phyloP scores from a whole-genome alignment of 2,329 filamentous ascomycete genomes.

The Xylogone sp. region DNA sequence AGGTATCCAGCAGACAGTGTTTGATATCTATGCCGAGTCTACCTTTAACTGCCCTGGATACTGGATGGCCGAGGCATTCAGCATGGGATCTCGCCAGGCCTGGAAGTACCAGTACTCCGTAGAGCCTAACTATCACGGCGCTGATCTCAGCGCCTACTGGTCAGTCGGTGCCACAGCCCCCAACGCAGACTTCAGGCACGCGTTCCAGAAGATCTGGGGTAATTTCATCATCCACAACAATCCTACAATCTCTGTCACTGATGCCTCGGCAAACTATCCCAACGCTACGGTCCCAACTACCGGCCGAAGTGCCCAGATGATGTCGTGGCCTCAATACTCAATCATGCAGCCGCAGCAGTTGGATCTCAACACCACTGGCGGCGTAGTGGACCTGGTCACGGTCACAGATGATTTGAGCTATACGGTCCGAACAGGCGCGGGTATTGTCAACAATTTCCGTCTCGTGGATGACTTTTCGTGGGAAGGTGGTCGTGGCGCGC shows the following conservation, averaged over 20 bases:
- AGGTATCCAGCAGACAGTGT: constrained; percentile 40
- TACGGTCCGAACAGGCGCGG: background rate
- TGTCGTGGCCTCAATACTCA: background rate
- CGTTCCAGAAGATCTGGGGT: constrained; percentile 13
- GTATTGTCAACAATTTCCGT: constrained; percentile 2
- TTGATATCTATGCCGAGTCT: constrained; percentile 45
- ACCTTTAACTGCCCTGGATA: constrained; percentile 50
- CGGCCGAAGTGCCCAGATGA: background rate
- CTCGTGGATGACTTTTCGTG: constrained; percentile 3
- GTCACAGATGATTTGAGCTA: too few species aligned
- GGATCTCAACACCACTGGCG: background rate
- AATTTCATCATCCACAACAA: constrained; percentile 10
- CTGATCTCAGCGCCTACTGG: constrained; percentile 30
- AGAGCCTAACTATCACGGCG: constrained; percentile 30
- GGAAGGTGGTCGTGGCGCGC: constrained; percentile 6
- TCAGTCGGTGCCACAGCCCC: constrained; percentile 11
- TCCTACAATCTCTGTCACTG: constrained; percentile 3
- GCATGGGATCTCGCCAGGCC: constrained; percentile 10
- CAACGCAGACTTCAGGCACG: constrained; percentile 7
- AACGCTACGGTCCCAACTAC: too few species aligned
- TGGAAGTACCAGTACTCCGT: constrained; percentile 43
- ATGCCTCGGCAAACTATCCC: background rate
- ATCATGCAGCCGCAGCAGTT: background rate
- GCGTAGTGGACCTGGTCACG: too few species aligned
- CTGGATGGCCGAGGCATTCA: constrained; percentile 35